A percentile compares a stretch with the other conserved stretches of the same genome.
Evolutionary conservation across 345 rosid species (phyloP).

Genomic region (Streptanthus diversifolius): DNA sequence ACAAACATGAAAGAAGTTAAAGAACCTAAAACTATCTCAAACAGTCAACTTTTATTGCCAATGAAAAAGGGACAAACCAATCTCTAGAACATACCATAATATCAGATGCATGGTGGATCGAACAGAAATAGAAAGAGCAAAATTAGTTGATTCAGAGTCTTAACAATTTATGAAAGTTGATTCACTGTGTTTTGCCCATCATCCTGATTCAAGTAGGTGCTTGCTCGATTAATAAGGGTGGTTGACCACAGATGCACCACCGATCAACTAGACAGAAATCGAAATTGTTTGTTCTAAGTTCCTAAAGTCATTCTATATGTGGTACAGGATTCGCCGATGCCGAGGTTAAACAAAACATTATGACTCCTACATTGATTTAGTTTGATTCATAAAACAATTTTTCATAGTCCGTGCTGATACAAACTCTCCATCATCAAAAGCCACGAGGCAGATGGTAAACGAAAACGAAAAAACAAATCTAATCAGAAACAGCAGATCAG

Average conservation of each 20-base stretch:
- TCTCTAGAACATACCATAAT: background rate
- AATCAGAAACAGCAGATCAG: background rate
- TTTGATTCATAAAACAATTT: slow-evolving; percentile 11
- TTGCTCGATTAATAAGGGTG: background rate
- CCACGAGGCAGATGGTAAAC: background rate
- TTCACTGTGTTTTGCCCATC: background rate
- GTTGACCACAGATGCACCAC: background rate
- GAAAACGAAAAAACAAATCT: background rate
- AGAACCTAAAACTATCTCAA: background rate
- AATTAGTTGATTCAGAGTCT: background rate
- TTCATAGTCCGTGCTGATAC: background rate
- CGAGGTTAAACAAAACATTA: slow-evolving; percentile 15
- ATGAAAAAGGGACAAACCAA: background rate
- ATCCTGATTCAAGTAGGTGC: background rate
- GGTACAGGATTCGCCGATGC: background rate
- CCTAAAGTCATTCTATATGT: too few species aligned
- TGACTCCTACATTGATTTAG: slow-evolving; percentile 20
- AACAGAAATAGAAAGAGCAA: background rate
- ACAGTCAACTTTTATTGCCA: background rate
- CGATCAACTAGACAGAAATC: background rate
- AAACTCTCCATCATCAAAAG: background rate
- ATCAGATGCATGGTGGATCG: background rate
- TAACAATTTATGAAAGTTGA: background rate
- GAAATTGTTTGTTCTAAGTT: background rate
- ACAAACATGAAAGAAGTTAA: background rate